phyloP scores from a whole-genome alignment of 768 basidiomycete species.

The Strobilomyces dryophilus region DNA sequence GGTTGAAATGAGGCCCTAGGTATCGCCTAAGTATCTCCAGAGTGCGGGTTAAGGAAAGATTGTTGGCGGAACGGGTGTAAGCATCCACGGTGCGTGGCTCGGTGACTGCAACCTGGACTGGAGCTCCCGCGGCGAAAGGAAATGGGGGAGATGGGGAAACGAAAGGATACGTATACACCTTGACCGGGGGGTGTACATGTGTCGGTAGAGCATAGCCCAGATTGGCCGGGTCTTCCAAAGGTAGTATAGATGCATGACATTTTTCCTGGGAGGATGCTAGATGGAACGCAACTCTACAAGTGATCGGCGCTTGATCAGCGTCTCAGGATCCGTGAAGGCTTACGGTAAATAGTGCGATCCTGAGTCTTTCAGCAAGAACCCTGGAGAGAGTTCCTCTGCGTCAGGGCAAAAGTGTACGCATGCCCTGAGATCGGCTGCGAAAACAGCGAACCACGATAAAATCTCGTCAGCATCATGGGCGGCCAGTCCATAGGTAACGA shows the following conservation, averaged over 20 bases:
- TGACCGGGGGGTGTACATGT: slow-evolving; percentile 26
- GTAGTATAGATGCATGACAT: slow-evolving; percentile 29
- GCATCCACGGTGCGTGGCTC: slow-evolving; percentile 25
- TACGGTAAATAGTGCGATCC: slow-evolving; percentile 28
- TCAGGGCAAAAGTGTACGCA: slow-evolving; percentile 36
- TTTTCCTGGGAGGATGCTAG: slow-evolving; percentile 34
- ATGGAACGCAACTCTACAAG: slow-evolving; percentile 33
- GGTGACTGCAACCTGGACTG: slow-evolving; percentile 22
- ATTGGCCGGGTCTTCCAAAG: slow-evolving; percentile 20
- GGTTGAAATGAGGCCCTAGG: slow-evolving; percentile 41
- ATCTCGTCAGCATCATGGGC: slow-evolving; percentile 20
- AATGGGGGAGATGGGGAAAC: slow-evolving; percentile 36
- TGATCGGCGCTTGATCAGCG: neutral
- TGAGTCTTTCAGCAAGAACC: slow-evolving; percentile 25
- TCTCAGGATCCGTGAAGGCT: neutral
- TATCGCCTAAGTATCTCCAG: slow-evolving; percentile 33
- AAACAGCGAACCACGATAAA: slow-evolving; percentile 2
- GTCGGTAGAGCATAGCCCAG: slow-evolving; percentile 22
- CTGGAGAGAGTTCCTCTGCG: slow-evolving; percentile 20
- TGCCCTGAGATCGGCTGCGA: slow-evolving; percentile 20
- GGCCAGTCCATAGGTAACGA: slow-evolving; percentile 31
- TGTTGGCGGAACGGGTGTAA: slow-evolving; percentile 35
- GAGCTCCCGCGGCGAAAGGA: slow-evolving; percentile 32
- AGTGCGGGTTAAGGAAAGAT: slow-evolving; percentile 36
- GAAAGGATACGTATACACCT: slow-evolving; percentile 34